These are phyloP conservation scores for Zostera marina DNA, from an alignment of 116 monocot genomes.

Conservation along the genomic window DNA sequence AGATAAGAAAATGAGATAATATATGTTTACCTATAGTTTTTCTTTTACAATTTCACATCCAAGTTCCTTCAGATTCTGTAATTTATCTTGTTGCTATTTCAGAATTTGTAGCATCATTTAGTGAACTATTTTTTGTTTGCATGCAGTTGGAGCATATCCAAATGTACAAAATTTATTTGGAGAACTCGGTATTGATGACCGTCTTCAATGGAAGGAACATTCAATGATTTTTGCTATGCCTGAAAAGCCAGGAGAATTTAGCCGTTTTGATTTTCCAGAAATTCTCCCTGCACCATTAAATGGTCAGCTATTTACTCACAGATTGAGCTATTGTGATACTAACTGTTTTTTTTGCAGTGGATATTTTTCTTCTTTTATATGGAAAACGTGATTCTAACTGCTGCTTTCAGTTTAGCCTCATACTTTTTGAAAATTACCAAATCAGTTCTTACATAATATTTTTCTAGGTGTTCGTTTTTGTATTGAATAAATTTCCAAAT, in stretches of 20 bases:
- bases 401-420: no score
- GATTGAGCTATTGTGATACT: not conserved
- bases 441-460: no score
- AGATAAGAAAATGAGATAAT: no score
- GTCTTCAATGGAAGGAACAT: slow-evolving; percentile 94
- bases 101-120: not conserved
- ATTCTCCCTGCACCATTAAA: slow-evolving; percentile 85
- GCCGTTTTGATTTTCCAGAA: slow-evolving; percentile 96
- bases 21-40: no score
- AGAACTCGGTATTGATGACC: slow-evolving; percentile 93
- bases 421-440: no score
- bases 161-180: slow-evolving; percentile 97
- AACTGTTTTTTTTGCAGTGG: no score
- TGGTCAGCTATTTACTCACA: slow-evolving; percentile 30
- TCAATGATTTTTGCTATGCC: slow-evolving; percentile 99
- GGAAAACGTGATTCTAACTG: no score
- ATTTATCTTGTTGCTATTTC: not conserved
- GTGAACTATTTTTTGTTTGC: slow-evolving; percentile 6
- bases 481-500: no score
- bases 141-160: slow-evolving; percentile 95
- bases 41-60: not conserved
- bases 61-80: not conserved
- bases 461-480: no score
- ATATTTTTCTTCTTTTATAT: no score
- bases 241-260: slow-evolving; percentile 85